Percentiles rank a stretch among this genome's conserved stretches.
Evolutionary conservation across 768 basidiomycete species (phyloP).

Genomic region (Kwoniella europaea): DNA sequence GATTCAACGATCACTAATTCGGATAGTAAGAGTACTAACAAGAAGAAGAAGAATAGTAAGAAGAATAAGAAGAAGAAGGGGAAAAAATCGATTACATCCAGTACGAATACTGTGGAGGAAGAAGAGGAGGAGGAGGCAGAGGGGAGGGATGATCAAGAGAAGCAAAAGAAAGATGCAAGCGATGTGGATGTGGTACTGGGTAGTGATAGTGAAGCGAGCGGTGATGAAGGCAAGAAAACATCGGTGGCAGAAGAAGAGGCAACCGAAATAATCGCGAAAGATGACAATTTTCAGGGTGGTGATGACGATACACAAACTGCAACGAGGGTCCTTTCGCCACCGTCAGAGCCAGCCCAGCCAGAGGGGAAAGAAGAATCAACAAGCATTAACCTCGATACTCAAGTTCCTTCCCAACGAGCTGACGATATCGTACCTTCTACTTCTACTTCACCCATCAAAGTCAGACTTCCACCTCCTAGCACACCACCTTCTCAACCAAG

Average conservation of each 20-base stretch:
- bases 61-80: conserved; percentile 11
- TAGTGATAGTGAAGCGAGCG: background rate
- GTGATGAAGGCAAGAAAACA: background rate
- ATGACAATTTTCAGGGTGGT: background rate
- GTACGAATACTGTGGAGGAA: background rate
- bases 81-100: background rate
- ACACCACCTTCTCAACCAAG: background rate
- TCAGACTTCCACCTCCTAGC: conserved; percentile 3
- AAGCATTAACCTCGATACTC: background rate
- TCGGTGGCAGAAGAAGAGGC: background rate
- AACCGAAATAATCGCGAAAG: background rate
- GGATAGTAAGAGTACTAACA: background rate
- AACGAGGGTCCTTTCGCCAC: too few species aligned
- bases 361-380: background rate
- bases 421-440: background rate
- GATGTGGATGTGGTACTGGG: background rate
- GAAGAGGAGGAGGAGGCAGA: background rate
- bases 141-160: background rate
- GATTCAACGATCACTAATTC: background rate
- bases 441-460: conserved; percentile 1
- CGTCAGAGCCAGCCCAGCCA: too few species aligned
- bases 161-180: background rate
- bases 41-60: conserved; percentile 8
- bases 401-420: background rate
- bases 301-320: background rate